Conservation (phyloP, 2,329 filamentous ascomycete species). For the Arthrinium phaeospermum region DNA sequence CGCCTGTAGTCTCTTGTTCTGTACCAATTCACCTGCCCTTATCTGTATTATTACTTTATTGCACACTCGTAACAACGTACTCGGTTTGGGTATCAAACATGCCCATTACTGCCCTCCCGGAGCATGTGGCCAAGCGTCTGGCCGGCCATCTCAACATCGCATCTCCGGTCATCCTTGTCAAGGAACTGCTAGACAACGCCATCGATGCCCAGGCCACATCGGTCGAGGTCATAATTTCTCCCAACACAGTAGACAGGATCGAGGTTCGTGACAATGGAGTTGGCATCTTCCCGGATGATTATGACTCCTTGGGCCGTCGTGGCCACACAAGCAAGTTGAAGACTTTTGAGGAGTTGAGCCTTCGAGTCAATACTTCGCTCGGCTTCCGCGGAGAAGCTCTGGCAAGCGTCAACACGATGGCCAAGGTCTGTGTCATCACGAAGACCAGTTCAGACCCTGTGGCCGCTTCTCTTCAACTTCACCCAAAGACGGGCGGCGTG, state of each 20-base stretch:
- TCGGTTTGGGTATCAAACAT: conserved; percentile 38
- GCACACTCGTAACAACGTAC: background rate
- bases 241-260: conserved; percentile 71
- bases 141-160: conserved; percentile 66
- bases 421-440: conserved; percentile 67
- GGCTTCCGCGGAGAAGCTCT: conserved; percentile 80
- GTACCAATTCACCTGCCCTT: background rate
- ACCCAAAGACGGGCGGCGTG: conserved; percentile 47
- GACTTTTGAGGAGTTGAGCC: conserved; percentile 65
- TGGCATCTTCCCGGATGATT: conserved; percentile 69
- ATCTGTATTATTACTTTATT: background rate
- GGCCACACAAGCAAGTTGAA: conserved; percentile 77
- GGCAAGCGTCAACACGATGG: conserved; percentile 67
- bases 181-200: conserved; percentile 80
- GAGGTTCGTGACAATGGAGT: conserved; percentile 77
- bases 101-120: conserved; percentile 56
- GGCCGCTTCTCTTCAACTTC: conserved; percentile 56
- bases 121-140: conserved; percentile 59
- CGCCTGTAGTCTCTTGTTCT: background rate
- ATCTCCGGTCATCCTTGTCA: conserved; percentile 67
- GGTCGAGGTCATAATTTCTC: conserved; percentile 67
- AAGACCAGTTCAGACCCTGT: conserved; percentile 65
- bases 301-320: conserved; percentile 64
- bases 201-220: conserved; percentile 73
- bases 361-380: conserved; percentile 63